Conservation (phyloP, 805 yeast species). For the Tetrapisispora phaffii region DNA sequence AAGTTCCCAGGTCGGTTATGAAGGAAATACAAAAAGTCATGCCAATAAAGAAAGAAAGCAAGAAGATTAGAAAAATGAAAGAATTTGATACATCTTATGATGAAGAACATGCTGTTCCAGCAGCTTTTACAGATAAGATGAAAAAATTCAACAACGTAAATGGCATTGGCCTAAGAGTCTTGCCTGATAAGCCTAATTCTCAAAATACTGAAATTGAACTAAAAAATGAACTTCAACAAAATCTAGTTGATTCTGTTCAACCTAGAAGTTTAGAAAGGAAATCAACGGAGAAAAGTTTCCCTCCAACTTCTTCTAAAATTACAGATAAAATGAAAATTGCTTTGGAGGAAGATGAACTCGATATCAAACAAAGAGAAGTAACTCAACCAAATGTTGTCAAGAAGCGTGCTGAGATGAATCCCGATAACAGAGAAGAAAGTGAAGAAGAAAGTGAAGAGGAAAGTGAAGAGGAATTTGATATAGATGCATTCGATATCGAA, state of each 20-base stretch:
- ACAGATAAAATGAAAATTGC: constrained; percentile 10
- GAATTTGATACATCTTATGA: constrained; percentile 3
- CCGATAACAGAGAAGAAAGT: not conserved
- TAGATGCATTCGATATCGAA: constrained; percentile 68
- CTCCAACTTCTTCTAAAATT: constrained; percentile 9
- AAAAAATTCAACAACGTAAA: constrained; percentile 11
- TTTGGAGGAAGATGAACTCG: constrained; percentile 6
- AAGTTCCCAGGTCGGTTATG: not conserved
- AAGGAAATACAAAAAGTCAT: not conserved
- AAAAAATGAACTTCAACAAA: not conserved
- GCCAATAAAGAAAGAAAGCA: not conserved
- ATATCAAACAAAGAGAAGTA: not conserved
- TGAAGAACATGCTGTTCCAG: not conserved
- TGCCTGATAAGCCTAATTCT: not conserved
- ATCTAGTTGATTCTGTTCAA: not conserved
- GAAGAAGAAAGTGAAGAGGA: constrained; percentile 1
- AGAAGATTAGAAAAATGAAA: not conserved
- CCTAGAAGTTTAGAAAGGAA: constrained; percentile 1
- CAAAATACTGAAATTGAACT: not conserved
- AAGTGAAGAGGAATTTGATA: constrained; percentile 40
- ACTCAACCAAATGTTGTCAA: not conserved
- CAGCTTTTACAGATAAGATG: constrained; percentile 14
- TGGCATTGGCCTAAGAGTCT: constrained; percentile 14
- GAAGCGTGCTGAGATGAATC: not conserved
- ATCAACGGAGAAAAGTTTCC: not conserved